Base-by-base conservation (phyloP, 2,329 filamentous ascomycete genomes). In the Cytospora piceae region DNA sequence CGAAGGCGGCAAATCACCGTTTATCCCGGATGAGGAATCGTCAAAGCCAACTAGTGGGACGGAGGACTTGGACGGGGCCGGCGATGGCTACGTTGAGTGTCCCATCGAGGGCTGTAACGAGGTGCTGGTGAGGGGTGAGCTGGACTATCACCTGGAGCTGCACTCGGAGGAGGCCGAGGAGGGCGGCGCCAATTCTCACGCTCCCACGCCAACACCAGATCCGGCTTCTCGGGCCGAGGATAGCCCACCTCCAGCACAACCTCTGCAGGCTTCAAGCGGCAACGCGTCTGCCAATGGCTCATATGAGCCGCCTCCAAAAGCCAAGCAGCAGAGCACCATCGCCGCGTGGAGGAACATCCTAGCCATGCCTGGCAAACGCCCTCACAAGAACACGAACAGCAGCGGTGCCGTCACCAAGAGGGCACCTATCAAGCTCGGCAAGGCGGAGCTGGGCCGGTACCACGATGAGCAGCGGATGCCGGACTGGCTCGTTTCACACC, bases 401-500 rank as follows among this genome's bases (percentile, higher is more conserved):
- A 34, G 54, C 58, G 56, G 53, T 29, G 32, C 59, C 53, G 31
- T 52, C 15, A n/a, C 65, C 9, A 63, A 24, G 34, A 61, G 62
- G 17, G 46, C 37, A 59, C 67, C 65, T 63, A 67, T 61, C 2
- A 55, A 61, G 57, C 62, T 72, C 6, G 69, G 83, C 75, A 83
- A 84, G 82, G 78, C 82, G 73, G 89, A 93, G 72, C 80, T 94
- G 17, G 91, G 91, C 0, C 86, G 87, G 31, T 87, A 90, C 76
- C 90, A 90, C 1, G 81, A 91, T 70, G 91, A 94, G 74, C 85
- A 88, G 51, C 82, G 85, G 70, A 94, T 94, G 91, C 91, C 91
- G 0, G 77, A 81, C 11, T 90, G 87, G 86, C 82, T 94, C 1
- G 81, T 84, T 20, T 80, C 81, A 17, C 78, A 91, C 69, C 81